Conservation (phyloP, 768 basidiomycete species). For the Agaricus sinodeliciosus region DNA sequence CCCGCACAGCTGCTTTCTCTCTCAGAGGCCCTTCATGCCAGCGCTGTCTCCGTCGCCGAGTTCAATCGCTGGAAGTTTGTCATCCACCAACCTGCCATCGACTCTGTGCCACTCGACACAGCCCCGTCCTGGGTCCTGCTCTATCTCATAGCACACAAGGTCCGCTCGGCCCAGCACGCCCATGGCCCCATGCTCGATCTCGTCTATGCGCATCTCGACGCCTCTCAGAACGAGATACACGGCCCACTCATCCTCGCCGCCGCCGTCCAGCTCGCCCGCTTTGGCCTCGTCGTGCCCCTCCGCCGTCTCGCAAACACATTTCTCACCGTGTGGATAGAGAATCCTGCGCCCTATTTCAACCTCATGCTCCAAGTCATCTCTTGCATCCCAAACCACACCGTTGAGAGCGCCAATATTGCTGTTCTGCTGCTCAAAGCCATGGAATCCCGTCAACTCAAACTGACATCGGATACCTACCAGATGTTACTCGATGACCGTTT, state of each 20-base stretch:
- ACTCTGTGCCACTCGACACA: background rate
- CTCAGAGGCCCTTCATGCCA: slow-evolving; percentile 23
- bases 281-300: slow-evolving; percentile 40
- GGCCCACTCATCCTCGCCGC: slow-evolving; percentile 41
- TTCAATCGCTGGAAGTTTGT: slow-evolving; percentile 33
- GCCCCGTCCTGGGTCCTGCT: slow-evolving; percentile 53
- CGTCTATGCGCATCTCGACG: slow-evolving; percentile 30
- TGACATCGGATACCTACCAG: slow-evolving; percentile 35
- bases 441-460: slow-evolving; percentile 35
- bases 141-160: slow-evolving; percentile 38
- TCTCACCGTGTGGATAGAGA: slow-evolving; percentile 21
- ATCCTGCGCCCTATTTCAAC: slow-evolving; percentile 36
- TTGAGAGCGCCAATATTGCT: slow-evolving; percentile 31
- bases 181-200: slow-evolving; percentile 36
- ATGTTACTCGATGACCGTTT: slow-evolving; percentile 43
- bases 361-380: slow-evolving; percentile 47
- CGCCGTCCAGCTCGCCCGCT: slow-evolving; percentile 41
- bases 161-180: slow-evolving; percentile 40
- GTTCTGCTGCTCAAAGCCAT: slow-evolving; percentile 39
- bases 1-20: slow-evolving; percentile 19
- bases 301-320: slow-evolving; percentile 37
- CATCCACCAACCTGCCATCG: slow-evolving; percentile 27
- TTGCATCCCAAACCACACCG: slow-evolving; percentile 29
- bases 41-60: slow-evolving; percentile 27
- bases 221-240: slow-evolving; percentile 23